A percentile compares a stretch with the other conserved stretches of the same genome.
Conservation (phyloP, 148 eudicot genomes). For the Chenopodium album region DNA sequence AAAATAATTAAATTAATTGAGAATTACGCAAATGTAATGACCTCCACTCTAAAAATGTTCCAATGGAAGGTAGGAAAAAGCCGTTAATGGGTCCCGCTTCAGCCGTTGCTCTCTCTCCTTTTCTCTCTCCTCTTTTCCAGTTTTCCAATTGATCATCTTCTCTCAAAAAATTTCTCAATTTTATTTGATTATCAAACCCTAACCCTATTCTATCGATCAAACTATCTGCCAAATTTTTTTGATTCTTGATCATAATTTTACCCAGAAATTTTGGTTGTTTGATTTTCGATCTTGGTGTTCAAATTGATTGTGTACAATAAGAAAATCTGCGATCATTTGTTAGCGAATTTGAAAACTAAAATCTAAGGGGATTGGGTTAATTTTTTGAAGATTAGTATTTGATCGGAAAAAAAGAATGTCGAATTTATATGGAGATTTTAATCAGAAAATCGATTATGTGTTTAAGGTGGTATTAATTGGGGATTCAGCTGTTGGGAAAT, state of each 20-base stretch:
- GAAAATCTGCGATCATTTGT: not conserved
- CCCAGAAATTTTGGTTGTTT: not conserved
- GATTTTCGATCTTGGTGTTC: conserved; percentile 6
- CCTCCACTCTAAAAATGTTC: not conserved
- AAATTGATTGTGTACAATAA: not conserved
- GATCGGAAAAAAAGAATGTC: conserved; percentile 31
- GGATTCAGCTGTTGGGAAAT: conserved; percentile 64
- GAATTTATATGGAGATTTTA: conserved; percentile 47
- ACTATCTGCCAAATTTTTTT: not conserved
- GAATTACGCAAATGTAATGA: not conserved
- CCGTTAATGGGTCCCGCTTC: conserved; percentile 28
- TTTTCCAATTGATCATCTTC: not conserved
- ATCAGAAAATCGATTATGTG: conserved; percentile 59
- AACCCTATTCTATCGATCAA: not conserved
- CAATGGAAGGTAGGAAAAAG: conserved; percentile 10
- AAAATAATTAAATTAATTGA: too few relatives aligned
- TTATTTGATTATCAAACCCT: conserved; percentile 17
- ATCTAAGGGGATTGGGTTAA: not conserved
- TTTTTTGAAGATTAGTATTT: too few relatives aligned
- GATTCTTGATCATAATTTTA: not conserved
- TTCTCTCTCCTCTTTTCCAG: not conserved
- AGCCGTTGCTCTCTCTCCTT: conserved; percentile 19
- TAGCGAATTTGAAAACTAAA: not conserved
- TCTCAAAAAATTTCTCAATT: not conserved
- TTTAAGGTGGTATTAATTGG: conserved; percentile 63